phyloP scores from a whole-genome alignment of 108 stramenopile species.

The Fragilariopsis cylindrus region DNA sequence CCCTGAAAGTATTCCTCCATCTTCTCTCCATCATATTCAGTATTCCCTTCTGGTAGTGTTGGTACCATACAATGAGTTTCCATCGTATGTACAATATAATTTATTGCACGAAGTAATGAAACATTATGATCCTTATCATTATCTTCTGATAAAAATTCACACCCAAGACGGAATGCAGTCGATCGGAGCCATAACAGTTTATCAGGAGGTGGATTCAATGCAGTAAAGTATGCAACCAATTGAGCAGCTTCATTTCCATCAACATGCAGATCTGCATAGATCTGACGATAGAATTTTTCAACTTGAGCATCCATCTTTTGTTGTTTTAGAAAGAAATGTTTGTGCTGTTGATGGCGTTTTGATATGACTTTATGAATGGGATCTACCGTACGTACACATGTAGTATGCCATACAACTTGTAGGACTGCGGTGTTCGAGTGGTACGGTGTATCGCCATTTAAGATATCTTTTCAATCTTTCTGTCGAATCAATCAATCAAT shows the following conservation, averaged over 20 bases:
- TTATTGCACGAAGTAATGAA: conserved; percentile 54
- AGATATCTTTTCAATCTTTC: too few species aligned
- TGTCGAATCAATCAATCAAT: too few species aligned
- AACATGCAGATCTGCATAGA: conserved; percentile 46
- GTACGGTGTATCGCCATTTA: too few species aligned
- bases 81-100: conserved; percentile 61
- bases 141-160: conserved; percentile 57
- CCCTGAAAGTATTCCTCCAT: conserved; percentile 31
- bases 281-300: conserved; percentile 37
- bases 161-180: conserved; percentile 65
- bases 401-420: too few species aligned
- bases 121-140: conserved; percentile 52
- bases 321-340: background rate
- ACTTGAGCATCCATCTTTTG: conserved; percentile 38
- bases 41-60: conserved; percentile 20
- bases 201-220: conserved; percentile 58
- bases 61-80: conserved; percentile 58
- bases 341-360: background rate
- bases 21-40: conserved; percentile 34
- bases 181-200: conserved; percentile 64
- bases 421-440: too few species aligned
- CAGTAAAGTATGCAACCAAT: conserved; percentile 34
- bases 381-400: too few species aligned
- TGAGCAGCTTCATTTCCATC: conserved; percentile 45
- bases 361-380: background rate